Conservation (phyloP, 495 filamentous ascomycete genomes). For the Podospora australis region DNA sequence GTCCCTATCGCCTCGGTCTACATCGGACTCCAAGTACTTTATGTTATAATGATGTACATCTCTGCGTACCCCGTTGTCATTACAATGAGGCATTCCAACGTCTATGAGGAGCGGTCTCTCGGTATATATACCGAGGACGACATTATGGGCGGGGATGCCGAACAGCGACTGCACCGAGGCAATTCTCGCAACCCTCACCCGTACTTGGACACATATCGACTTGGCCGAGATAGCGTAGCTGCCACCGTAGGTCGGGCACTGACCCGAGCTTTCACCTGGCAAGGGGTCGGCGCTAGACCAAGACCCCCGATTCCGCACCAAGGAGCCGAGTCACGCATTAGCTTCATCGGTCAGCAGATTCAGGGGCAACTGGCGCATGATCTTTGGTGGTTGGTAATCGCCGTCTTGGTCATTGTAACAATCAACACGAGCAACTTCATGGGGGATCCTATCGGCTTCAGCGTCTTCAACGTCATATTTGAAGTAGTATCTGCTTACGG, state of each 20-base stretch:
- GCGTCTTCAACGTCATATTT: conserved; percentile 80
- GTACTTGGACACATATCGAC: conserved; percentile 8
- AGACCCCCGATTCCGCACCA: too few relatives aligned
- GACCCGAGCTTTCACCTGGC: conserved; percentile 30
- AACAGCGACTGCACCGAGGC: not conserved
- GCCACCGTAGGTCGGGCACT: conserved; percentile 25
- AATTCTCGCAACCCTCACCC: not conserved
- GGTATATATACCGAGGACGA: conserved; percentile 59
- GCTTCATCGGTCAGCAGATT: conserved; percentile 59
- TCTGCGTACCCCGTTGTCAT: conserved; percentile 72
- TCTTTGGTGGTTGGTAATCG: conserved; percentile 76
- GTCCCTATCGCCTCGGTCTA: conserved; percentile 64
- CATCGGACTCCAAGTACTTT: conserved; percentile 69
- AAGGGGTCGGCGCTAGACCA: conserved; percentile 29
- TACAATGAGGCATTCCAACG: conserved; percentile 59
- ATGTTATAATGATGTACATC: conserved; percentile 94
- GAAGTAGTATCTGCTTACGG: conserved; percentile 79
- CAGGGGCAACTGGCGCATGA: conserved; percentile 80
- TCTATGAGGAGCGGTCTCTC: conserved; percentile 60
- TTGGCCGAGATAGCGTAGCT: conserved; percentile 15
- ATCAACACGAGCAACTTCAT: conserved; percentile 64
- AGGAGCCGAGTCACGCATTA: conserved; percentile 33
- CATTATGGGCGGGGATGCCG: conserved; percentile 9
- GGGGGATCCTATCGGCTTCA: conserved; percentile 60
- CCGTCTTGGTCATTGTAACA: conserved; percentile 65